Base-by-base conservation (phyloP, 495 filamentous ascomycete genomes). In the Podospora fimiseda region DNA sequence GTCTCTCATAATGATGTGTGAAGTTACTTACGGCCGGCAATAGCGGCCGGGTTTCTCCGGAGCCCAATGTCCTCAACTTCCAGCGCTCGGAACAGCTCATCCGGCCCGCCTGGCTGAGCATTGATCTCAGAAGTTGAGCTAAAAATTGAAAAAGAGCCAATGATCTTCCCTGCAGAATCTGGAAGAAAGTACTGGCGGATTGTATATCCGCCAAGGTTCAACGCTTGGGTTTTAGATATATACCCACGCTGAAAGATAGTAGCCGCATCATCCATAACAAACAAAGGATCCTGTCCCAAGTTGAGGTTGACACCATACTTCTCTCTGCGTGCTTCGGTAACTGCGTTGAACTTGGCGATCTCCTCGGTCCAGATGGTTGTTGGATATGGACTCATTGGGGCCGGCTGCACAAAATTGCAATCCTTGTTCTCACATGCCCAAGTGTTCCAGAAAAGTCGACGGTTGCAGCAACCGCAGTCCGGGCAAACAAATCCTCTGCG, bases 401-500 rank as follows among this genome's bases (percentile, higher is more conserved):
- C 33, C 0, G 38, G 39, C 11, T 70, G 57, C 14, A 58, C 56
- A 51, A 75, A 87, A 0, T 57, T 52, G 59, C 87, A 91, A 1
- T 36, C 55, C 0, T 53, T 43, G 39, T 73, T 75, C 20, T 72
- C 64, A 52, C 89, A 95, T 13, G 67, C 64, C 87, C 85, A 90
- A 0, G 73, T 72, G 16, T 66, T 58, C 87, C 86, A 95, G 37
- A 74, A 61, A 13, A 73, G 64, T 8, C 88, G 75, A 2, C 80
- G 72, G 33, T 74, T 81, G 60, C 88, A 89, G 27, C 81, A 75
- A 0, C 70, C 66, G 58, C 90, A 95, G n/a, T 65, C 51, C 0
- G 81, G 83, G 55, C 90, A 95, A 1, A 88, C 83, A 47, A 93
- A 82, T 0, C 88, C 90, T 2, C 51, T 51, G 8, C 67, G 71